Evolutionary conservation across 2,329 filamentous ascomycete genomes (phyloP), one percentile per base, ranked within the genome.

Genomic region (Colletotrichum zoysiae): DNA sequence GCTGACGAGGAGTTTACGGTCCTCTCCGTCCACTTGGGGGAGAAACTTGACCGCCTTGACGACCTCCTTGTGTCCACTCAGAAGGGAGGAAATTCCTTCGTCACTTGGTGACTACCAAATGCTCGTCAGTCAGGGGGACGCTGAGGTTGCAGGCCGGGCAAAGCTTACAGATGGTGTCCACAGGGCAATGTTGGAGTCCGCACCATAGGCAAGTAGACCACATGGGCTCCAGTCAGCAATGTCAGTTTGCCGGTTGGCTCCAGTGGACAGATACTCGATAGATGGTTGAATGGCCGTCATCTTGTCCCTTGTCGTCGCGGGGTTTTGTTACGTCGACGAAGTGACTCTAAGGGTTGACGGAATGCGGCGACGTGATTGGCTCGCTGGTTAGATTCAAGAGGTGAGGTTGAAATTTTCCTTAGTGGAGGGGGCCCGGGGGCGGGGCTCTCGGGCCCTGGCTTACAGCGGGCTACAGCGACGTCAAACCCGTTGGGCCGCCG

Each of bases 1-100:
- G 73, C 91, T 95, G 71, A 97, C 79, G 33, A 99, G 85, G 71
- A 92, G 84, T 38, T 86, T 87, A 20, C 81, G 78, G 20, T 82
- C 77, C 23, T 87, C 83, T 8, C 80, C 82, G 23, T 84, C 82
- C 42, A 81, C 79, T 56, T 79, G 77, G 1, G 89, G 88, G 65
- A 95, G 86, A 78, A 98, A 97, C 76, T 90, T 92, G 65, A 98
- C 90, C 14, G 91, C 93, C 81, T 95, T 97, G 73, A 98, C 94
- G 65, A 88, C 87, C 74, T 92, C 93, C 16, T 86, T 90, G 79
- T 99, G 96, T 0, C 94, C 94, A 46, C 87, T 86, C 44, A 98
- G 84, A 2, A 97, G 85, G 0, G 82, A 81, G 62, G 86, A 86
- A 16, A 97, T 85, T 7, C 95, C 95, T 9, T 68, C 58, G 26